phyloP scores from a whole-genome alignment of 768 basidiomycete genomes.

The Chlorophyllum brunneum region DNA sequence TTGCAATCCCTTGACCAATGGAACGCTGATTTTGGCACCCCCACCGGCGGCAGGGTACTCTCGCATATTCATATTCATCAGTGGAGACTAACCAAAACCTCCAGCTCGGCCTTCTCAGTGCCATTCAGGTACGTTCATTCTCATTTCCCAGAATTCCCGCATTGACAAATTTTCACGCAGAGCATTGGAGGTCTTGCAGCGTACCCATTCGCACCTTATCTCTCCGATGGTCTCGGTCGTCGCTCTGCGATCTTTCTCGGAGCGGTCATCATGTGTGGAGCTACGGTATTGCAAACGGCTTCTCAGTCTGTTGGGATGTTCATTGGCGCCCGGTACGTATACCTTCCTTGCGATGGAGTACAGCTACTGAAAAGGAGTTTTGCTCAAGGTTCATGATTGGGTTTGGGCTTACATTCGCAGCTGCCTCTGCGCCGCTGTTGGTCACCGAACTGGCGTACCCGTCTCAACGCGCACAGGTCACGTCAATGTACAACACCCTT shows the following conservation, averaged over 20 bases:
- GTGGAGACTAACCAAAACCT: not conserved
- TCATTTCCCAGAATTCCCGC: not conserved
- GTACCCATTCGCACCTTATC: slow-evolving; percentile 59
- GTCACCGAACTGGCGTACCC: slow-evolving; percentile 76
- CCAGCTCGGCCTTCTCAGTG: slow-evolving; percentile 53
- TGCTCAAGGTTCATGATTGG: slow-evolving; percentile 50
- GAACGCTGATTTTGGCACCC: slow-evolving; percentile 48
- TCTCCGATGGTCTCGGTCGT: slow-evolving; percentile 61
- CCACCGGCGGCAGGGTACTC: slow-evolving; percentile 37
- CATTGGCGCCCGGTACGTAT: slow-evolving; percentile 55
- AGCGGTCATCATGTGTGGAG: slow-evolving; percentile 54
- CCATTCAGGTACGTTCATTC: slow-evolving; percentile 45
- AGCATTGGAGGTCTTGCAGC: slow-evolving; percentile 58
- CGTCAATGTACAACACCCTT: slow-evolving; percentile 67
- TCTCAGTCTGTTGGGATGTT: slow-evolving; percentile 60
- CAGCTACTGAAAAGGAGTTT: too few species aligned
- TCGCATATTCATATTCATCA: not conserved
- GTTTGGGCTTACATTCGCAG: slow-evolving; percentile 62
- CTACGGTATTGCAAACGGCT: slow-evolving; percentile 55
- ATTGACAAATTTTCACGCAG: slow-evolving; percentile 22
- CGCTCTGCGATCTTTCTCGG: slow-evolving; percentile 55
- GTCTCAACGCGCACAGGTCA: slow-evolving; percentile 65
- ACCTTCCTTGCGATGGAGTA: not conserved
- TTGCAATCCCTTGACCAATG: slow-evolving; percentile 56
- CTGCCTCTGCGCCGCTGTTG: slow-evolving; percentile 70